Evolutionary conservation across 768 basidiomycete genomes (phyloP), one percentile per base, ranked within the genome.

Genomic region (Suillus subluteus): DNA sequence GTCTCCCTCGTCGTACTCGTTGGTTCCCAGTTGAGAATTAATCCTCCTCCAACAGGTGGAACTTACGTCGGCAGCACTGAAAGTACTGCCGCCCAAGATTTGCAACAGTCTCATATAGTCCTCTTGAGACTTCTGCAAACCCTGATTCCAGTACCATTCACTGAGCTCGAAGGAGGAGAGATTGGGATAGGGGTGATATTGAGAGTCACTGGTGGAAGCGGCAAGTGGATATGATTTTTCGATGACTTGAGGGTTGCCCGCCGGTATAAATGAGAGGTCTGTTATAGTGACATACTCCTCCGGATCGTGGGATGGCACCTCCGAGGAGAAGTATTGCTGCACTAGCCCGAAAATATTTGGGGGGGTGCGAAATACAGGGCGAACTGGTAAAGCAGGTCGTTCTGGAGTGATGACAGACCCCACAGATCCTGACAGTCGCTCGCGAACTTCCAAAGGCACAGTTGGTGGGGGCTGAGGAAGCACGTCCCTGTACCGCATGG

Each of bases 401-500:
- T 43, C 43, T 43, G 43, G 16, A 46, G 9, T 0, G 4, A 46
- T n/a, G 44, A n/a, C 7, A 46, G 44, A 46, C 9, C 44, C 44
- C 21, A n/a, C 44, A 46, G 21, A n/a, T 46, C 0, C 44, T 46
- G 4, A 18, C 2, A n/a, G 8, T 11, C 11, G 44, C 9, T 46
- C 21, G 4, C 44, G 4, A n/a, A 48, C 12, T 48, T 48, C 46
- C 11, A 48, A 23, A 52, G 66, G 66, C 0, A 23, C 23, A 50
- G 48, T 50, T 6, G 23, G 48, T 16, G 54, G 52, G 2, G 62
- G 62, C 62, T 66, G 50, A 32, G 66, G 66, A 6, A 66, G 48
- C 5, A 62, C 30, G 41, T 66, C 66, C 32, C 66, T 55, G 32
- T 32, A 66, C 12, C 41, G 40, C 37, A 35, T 30, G 7, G 62